Evolutionary conservation across 23 red algal species (phyloP), one percentile per base, ranked within the genome.

Genomic region (Pyropia yezoensis): DNA sequence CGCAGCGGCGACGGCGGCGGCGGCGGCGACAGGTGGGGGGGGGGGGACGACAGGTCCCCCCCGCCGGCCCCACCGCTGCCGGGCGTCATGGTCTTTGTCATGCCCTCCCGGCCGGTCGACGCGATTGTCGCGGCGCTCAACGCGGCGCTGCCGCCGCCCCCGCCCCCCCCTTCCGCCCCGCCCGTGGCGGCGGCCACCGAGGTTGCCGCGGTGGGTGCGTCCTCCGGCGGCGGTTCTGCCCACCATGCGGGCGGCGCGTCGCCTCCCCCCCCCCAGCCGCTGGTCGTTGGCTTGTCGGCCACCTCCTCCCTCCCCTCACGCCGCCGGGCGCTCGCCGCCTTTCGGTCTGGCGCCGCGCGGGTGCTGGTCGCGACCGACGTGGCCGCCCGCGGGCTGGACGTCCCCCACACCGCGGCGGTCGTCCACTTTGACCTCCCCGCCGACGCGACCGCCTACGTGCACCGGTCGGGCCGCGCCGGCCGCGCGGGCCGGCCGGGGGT

Each of bases 371-470:
- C 72, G 33, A 98, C 94, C 30, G 94, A 98, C 63, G 57, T 98
- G 49, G 87, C 88, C 34, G 85, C 94, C 7, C 57, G 94, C 23
- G 94, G 94, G 52, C 65, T 98, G 64, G 94, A 98, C 63, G 53
- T 90, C 22, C 74, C 85, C 21, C 81, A 83, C 49, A 77, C 83
- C 27, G 62, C 79, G 20, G 76, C 83, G 33, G 94, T 98, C 47
- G 77, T 98, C 54, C 78, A 91, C 50, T 80, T 98, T 57, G 94
- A 98, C 77, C 62, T 98, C 50, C 78, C 94, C 11, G 65, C 80
- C 12, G 82, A 89, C 72, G 70, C 94, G n/a, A 81, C 88, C 62
- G 62, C 69, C 51, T 98, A 98, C 57, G 56, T 90, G 21, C 94
- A 98, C 69, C 85, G 94, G 18, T 69, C 90, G 23, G 90, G 90